phyloP scores from a whole-genome alignment of 305 asterid genomes.

The Fraxinus platypoda region DNA sequence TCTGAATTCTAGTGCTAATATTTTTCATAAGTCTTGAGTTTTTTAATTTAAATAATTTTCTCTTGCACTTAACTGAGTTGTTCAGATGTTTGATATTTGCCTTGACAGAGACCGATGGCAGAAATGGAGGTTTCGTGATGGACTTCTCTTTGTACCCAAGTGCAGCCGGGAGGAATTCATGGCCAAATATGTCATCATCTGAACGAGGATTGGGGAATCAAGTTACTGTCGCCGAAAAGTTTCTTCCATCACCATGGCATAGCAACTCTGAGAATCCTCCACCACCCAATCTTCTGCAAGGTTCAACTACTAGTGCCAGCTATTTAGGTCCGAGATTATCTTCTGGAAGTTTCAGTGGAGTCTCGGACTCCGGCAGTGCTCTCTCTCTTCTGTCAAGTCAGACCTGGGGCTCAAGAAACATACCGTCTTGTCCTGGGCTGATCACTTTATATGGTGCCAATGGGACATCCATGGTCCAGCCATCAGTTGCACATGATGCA shows the following conservation, averaged over 20 bases:
- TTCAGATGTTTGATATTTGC: slow-evolving; percentile 20
- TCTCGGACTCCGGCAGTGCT: slow-evolving; percentile 67
- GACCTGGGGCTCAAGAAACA: slow-evolving; percentile 56
- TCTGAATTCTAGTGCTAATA: background rate
- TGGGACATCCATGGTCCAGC: slow-evolving; percentile 45
- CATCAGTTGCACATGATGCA: slow-evolving; percentile 42
- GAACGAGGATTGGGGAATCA: slow-evolving; percentile 36
- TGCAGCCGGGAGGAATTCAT: slow-evolving; percentile 28
- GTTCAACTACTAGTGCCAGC: slow-evolving; percentile 43
- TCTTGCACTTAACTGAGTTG: slow-evolving; percentile 5
- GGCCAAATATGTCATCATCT: slow-evolving; percentile 25
- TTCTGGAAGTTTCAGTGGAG: slow-evolving; percentile 48
- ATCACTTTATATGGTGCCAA: slow-evolving; percentile 32
- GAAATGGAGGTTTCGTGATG: slow-evolving; percentile 63
- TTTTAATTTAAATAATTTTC: background rate
- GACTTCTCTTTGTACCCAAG: slow-evolving; percentile 61
- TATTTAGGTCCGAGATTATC: slow-evolving; percentile 43
- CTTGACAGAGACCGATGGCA: slow-evolving; percentile 55
- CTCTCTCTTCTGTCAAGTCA: slow-evolving; percentile 99
- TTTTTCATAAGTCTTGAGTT: background rate
- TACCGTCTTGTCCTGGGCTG: slow-evolving; percentile 45
- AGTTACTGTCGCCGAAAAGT: slow-evolving; percentile 32
- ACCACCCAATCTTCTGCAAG: slow-evolving; percentile 45
- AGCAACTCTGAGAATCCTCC: slow-evolving; percentile 47
- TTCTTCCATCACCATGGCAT: slow-evolving; percentile 48